phyloP scores from a whole-genome alignment of 129 eudicot genomes.

The Lactuca saligna region DNA sequence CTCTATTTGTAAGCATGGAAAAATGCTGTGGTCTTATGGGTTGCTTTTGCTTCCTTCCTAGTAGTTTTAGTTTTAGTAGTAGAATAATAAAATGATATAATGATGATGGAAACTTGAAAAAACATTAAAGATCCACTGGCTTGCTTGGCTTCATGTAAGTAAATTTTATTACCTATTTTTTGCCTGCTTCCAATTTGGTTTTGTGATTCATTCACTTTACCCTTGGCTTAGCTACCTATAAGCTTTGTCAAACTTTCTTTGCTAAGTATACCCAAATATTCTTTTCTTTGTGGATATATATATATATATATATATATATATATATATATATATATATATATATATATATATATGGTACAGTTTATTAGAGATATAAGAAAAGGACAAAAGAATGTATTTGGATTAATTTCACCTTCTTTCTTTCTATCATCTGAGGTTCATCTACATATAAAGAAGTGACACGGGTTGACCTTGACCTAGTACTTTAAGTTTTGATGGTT shows the following conservation, averaged over 20 bases:
- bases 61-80: too few species aligned
- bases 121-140: conserved; percentile 11
- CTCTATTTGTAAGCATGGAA: conserved; percentile 18
- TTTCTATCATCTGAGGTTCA: too few species aligned
- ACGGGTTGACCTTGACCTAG: too few species aligned
- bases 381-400: too few species aligned
- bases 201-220: conserved; percentile 21
- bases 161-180: conserved; percentile 9
- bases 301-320: too few species aligned
- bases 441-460: too few species aligned
- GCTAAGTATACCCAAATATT: neutral
- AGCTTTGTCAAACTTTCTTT: conserved; percentile 24
- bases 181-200: conserved; percentile 15
- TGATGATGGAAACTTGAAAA: conserved; percentile 25
- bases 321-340: too few species aligned
- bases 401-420: too few species aligned
- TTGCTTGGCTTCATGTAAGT: conserved; percentile 26
- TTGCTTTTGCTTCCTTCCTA: conserved; percentile 14
- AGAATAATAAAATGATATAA: conserved; percentile 24
- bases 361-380: too few species aligned
- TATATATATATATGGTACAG: too few species aligned
- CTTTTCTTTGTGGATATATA: too few species aligned
- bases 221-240: conserved; percentile 4
- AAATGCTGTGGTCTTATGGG: conserved; percentile 2
- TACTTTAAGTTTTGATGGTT: too few species aligned